Conservation (phyloP, 2,329 filamentous ascomycete species). For the Phyllosticta citriasiana region DNA sequence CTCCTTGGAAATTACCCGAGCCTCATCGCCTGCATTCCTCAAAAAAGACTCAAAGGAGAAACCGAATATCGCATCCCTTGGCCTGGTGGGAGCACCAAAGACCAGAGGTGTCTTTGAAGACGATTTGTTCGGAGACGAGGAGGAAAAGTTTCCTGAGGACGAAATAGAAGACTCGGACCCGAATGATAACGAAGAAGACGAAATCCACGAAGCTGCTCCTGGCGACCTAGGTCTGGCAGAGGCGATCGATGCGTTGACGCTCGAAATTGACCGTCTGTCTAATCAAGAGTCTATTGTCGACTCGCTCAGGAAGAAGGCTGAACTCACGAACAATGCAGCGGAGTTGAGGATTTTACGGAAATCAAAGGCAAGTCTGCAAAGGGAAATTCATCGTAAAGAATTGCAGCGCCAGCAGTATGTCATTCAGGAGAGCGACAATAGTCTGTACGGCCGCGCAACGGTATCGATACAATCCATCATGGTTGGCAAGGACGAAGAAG, state of each 20-base stretch:
- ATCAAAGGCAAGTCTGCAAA: constrained; percentile 83
- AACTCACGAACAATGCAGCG: constrained; percentile 91
- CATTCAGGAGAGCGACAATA: constrained; percentile 95
- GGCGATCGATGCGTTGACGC: constrained; percentile 77
- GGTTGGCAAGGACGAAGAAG: constrained; percentile 83
- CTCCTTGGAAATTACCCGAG: constrained; percentile 48
- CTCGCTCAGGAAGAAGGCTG: constrained; percentile 84
- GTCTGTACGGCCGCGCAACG: constrained; percentile 81
- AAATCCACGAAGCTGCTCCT: constrained; percentile 87
- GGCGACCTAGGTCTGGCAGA: constrained; percentile 89
- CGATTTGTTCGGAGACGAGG: constrained; percentile 81
- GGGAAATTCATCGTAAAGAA: constrained; percentile 89
- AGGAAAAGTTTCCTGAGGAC: constrained; percentile 69
- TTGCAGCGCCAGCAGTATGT: constrained; percentile 95
- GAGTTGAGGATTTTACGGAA: constrained; percentile 88
- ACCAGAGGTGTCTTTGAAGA: constrained; percentile 89
- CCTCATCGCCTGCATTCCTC: constrained; percentile 31
- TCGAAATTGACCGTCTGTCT: constrained; percentile 79
- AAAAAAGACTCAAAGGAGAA: constrained; percentile 48
- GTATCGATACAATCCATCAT: constrained; percentile 88
- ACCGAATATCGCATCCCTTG: constrained; percentile 83
- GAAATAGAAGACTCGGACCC: constrained; percentile 65
- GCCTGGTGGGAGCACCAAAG: constrained; percentile 77
- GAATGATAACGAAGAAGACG: constrained; percentile 56
- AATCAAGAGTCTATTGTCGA: constrained; percentile 88